Base-by-base conservation (phyloP, 345 rosid species). In the Carallia pectinifolia region DNA sequence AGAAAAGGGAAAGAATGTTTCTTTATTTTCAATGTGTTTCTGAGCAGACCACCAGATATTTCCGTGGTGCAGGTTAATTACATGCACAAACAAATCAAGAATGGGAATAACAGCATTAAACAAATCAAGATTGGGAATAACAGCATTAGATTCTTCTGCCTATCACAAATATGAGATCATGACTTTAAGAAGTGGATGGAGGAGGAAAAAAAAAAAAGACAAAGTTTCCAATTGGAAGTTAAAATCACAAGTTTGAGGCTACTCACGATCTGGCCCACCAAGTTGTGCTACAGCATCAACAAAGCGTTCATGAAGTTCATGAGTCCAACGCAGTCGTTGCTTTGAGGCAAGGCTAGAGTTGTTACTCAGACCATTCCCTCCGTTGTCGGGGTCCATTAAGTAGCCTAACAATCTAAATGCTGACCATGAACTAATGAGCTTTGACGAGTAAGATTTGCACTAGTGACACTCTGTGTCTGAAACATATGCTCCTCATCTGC, bases 211-310 rank as follows among this genome's bases (percentile, higher is more conserved):
- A 3, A 29, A 2, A 55, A 39, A 58, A 38, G 12, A 31, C 2
- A 44, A 53, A 17, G 36, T 37, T 18, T 18, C 48, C n/a, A 17
- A 23, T 29, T 65, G 12, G 16, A 48, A 48, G 10, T 13, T 6
- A 27, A 55, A 65, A 52, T 9, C 29, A 34, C 36, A 48, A 39
- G 38, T 55, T 48, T 48, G 47, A 68, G 56, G 65, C 68, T 69
- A 95, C 97, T 87, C 79, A 95, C 97, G 80, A 81, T 95, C 99
- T 64, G 97, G 97, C 74, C 99, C 99, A 61, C 99, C 99, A 72
- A 95, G 97, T 82, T 95, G 99, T 59, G 97, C 92, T 15, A 95
- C 99, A n/a, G 97, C 93, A 85, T 92, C 96, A 66, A 95, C 99
- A 80, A 95, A 95, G 68, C 97, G 99, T 52, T 95, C 99, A 68